phyloP scores from a whole-genome alignment of 805 yeast genomes.

The Tetrapisispora nanseiensis region DNA sequence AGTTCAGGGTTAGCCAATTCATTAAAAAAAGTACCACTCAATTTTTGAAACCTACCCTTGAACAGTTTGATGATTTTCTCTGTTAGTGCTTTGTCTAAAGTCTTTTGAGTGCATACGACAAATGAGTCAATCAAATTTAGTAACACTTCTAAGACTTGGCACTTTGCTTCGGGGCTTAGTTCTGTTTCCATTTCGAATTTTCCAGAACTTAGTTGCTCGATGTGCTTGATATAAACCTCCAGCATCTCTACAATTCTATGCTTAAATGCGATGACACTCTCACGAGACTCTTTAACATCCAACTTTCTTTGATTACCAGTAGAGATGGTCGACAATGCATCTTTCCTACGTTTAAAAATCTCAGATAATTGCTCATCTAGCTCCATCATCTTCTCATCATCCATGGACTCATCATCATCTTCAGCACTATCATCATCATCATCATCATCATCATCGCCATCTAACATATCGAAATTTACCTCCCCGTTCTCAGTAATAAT shows the following conservation, averaged over 20 bases:
- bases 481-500: constrained; percentile 35
- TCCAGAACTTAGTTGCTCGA: constrained; percentile 22
- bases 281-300: constrained; percentile 71
- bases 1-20: not conserved
- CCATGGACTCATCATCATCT: constrained; percentile 74
- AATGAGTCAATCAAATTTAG: constrained; percentile 45
- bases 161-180: not conserved
- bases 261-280: constrained; percentile 70
- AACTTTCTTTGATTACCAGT: constrained; percentile 59
- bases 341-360: constrained; percentile 76
- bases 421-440: constrained; percentile 42
- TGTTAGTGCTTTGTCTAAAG: constrained; percentile 62
- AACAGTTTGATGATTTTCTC: constrained; percentile 66
- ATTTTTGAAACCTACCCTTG: constrained; percentile 48
- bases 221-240: constrained; percentile 47
- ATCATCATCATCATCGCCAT: constrained; percentile 34
- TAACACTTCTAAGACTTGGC: constrained; percentile 24
- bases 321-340: constrained; percentile 44
- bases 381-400: constrained; percentile 94
- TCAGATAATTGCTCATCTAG: constrained; percentile 74
- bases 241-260: constrained; percentile 68
- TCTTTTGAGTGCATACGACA: constrained; percentile 49
- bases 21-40: constrained; percentile 24
- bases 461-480: constrained; percentile 39
- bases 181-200: not conserved